Conservation (phyloP, 306 rosid genomes). For the Malus asiatica region DNA sequence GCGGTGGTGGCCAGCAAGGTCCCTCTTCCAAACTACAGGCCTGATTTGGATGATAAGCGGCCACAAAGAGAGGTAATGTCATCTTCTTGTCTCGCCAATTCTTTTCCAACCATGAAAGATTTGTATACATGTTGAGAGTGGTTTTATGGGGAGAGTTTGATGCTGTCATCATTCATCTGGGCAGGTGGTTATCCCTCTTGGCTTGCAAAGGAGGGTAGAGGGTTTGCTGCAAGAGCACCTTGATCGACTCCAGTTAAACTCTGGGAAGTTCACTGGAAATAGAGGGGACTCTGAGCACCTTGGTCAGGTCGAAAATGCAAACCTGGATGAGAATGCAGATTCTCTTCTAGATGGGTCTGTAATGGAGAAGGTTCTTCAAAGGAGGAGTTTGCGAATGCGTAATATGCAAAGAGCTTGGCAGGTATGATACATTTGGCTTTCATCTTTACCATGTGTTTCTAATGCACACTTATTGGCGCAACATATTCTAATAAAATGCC, state of each 20-base stretch:
- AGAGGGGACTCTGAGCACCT: slow-evolving; percentile 32
- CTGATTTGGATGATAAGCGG: slow-evolving; percentile 97
- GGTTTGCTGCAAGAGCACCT: slow-evolving; percentile 84
- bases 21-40: slow-evolving; percentile 97
- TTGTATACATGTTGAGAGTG: neutral
- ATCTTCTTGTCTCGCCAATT: slow-evolving; percentile 10
- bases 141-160: slow-evolving; percentile 1
- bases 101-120: neutral
- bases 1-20: slow-evolving; percentile 91
- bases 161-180: slow-evolving; percentile 9
- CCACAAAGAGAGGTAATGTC: slow-evolving; percentile 89
- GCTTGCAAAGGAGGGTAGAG: slow-evolving; percentile 94
- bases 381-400: slow-evolving; percentile 87
- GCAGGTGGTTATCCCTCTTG: slow-evolving; percentile 77
- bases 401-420: slow-evolving; percentile 94
- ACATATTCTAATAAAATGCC: neutral
- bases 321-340: slow-evolving; percentile 44
- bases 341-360: slow-evolving; percentile 74
- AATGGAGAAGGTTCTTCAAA: slow-evolving; percentile 95
- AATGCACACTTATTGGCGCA: neutral
- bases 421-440: slow-evolving; percentile 30
- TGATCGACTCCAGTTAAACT: slow-evolving; percentile 54
- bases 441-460: neutral
- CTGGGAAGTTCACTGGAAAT: slow-evolving; percentile 31
- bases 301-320: slow-evolving; percentile 37